Evolutionary conservation across 306 rosid species (phyloP).

Genomic region (Sphenostylis stenocarpa): DNA sequence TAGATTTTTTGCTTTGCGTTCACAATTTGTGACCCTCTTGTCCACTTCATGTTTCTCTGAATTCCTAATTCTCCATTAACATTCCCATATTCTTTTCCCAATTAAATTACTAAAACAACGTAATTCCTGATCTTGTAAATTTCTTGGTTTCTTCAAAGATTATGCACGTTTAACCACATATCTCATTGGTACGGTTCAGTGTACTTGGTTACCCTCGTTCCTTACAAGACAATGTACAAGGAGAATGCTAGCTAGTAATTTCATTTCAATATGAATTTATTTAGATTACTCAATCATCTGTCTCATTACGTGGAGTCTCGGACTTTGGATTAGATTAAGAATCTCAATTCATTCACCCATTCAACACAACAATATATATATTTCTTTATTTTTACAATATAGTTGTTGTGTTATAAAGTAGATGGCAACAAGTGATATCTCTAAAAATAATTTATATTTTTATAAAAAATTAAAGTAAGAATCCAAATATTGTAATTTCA

Average conservation of each 20-base stretch:
- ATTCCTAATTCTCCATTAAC: background rate
- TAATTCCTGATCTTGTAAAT: background rate
- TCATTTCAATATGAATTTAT: background rate
- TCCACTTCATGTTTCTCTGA: constrained; percentile 40
- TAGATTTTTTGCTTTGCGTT: constrained; percentile 44
- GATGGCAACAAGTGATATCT: no score
- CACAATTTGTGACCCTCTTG: constrained; percentile 40
- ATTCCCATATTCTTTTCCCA: background rate
- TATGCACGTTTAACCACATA: constrained; percentile 33
- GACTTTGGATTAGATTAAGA: background rate
- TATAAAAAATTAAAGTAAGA: no score
- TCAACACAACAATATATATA: background rate
- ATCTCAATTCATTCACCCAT: background rate
- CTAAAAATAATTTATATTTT: no score
- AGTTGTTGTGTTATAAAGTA: no score
- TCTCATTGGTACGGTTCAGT: constrained; percentile 48
- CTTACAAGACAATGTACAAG: constrained; percentile 22
- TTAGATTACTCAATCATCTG: background rate
- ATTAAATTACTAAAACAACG: background rate
- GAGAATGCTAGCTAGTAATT: constrained; percentile 4
- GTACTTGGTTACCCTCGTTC: constrained; percentile 46
- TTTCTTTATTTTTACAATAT: no score
- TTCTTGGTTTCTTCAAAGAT: constrained; percentile 56
- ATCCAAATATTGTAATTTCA: no score
- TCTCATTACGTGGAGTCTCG: background rate